These are phyloP conservation scores for Phytophthora syringae DNA, from an alignment of 352 stramenopile genomes.

Conservation along the genomic window DNA sequence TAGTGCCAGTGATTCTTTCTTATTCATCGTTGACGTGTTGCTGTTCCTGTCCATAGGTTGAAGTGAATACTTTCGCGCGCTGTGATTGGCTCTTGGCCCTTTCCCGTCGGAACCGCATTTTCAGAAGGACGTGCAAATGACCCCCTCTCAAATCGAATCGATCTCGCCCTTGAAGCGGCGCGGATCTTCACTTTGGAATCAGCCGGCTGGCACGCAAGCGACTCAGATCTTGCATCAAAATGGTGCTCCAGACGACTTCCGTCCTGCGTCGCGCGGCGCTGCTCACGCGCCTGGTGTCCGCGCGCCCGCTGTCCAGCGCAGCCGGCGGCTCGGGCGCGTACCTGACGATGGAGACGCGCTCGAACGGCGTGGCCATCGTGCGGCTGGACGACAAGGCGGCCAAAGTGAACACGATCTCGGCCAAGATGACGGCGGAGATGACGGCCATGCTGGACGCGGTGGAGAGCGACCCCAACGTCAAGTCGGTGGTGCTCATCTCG, in stretches of 20 bases:
- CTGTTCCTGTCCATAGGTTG: too few relatives aligned
- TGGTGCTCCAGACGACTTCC: constrained; percentile 45
- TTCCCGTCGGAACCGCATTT: constrained; percentile 33
- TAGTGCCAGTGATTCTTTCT: too few relatives aligned
- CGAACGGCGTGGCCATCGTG: constrained; percentile 91
- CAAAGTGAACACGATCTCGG: constrained; percentile 94
- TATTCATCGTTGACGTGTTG: too few relatives aligned
- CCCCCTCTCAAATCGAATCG: background rate
- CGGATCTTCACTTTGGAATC: constrained; percentile 40
- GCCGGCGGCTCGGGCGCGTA: constrained; percentile 63
- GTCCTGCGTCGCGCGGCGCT: constrained; percentile 32
- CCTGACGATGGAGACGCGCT: constrained; percentile 88
- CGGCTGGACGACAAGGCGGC: constrained; percentile 92
- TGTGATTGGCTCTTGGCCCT: constrained; percentile 29
- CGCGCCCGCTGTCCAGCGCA: constrained; percentile 34
- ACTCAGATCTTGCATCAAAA: background rate
- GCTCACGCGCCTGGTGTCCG: constrained; percentile 8
- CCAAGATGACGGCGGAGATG: constrained; percentile 91
- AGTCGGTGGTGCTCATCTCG: constrained; percentile 98
- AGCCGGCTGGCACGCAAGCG: constrained; percentile 9
- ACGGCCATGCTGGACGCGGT: constrained; percentile 89
- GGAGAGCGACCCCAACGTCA: constrained; percentile 91
- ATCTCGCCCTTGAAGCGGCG: background rate
- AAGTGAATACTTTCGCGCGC: too few relatives aligned
- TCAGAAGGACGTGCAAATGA: background rate